phyloP scores from a whole-genome alignment of 306 rosid genomes.

The Trifolium subterraneum region DNA sequence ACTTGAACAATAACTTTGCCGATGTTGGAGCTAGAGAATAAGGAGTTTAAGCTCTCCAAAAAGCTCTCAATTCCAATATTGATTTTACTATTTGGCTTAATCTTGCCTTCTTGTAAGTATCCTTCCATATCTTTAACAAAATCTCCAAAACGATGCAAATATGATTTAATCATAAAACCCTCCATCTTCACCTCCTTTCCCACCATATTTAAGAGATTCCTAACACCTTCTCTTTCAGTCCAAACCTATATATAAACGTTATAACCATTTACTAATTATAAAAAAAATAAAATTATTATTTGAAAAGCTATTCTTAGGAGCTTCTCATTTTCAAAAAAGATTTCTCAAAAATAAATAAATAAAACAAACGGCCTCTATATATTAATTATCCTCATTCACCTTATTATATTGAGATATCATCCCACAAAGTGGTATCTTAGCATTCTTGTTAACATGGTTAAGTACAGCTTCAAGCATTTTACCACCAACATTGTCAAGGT shows the following conservation, averaged over 20 bases:
- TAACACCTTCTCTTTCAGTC: constrained; percentile 66
- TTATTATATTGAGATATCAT: neutral
- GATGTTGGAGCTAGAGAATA: constrained; percentile 59
- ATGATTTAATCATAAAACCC: constrained; percentile 55
- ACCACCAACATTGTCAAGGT: constrained; percentile 73
- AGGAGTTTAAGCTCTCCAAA: constrained; percentile 54
- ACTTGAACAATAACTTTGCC: constrained; percentile 62
- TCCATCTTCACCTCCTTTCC: constrained; percentile 70
- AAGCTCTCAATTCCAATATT: constrained; percentile 54
- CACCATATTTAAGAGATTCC: constrained; percentile 64
- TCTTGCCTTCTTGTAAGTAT: constrained; percentile 55
- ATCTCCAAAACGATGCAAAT: constrained; percentile 60
- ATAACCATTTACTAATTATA: neutral
- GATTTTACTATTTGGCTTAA: constrained; percentile 50
- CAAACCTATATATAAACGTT: constrained; percentile 50
- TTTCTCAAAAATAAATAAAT: no score
- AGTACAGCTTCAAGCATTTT: constrained; percentile 73
- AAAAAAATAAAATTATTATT: neutral
- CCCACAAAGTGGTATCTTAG: constrained; percentile 41
- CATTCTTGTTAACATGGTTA: constrained; percentile 62
- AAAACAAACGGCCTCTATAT: no score
- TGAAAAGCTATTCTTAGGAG: no score
- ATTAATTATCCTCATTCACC: neutral
- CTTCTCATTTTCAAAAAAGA: no score
- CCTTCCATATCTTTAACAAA: constrained; percentile 59